Percentiles rank a stretch among this genome's conserved stretches.
Evolutionary conservation across 768 basidiomycete genomes (phyloP).

Genomic region (Lactifluus volemus): DNA sequence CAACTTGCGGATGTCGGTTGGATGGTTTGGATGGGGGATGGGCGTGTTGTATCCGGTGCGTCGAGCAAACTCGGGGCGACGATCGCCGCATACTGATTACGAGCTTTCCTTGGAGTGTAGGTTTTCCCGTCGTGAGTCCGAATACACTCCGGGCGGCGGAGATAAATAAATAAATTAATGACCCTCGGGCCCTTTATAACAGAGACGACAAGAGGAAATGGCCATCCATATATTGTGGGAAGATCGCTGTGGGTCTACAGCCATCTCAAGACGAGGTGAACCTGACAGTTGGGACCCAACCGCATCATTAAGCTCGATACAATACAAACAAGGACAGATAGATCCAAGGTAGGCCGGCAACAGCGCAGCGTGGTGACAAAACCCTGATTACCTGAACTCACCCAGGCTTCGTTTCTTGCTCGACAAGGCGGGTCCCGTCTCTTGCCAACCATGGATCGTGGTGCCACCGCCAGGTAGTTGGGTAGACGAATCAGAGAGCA

Average conservation of each 20-base stretch:
- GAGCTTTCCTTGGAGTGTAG: background rate
- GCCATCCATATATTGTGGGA: constrained; percentile 13
- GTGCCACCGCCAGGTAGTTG: constrained; percentile 30
- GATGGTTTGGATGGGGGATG: constrained; percentile 7
- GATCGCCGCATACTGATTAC: background rate
- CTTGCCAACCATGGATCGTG: constrained; percentile 29
- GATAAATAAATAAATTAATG: background rate
- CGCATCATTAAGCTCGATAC: constrained; percentile 2
- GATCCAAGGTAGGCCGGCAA: constrained; percentile 6
- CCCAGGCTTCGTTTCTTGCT: constrained; percentile 12
- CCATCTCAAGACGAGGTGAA: background rate
- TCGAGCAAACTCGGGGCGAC: background rate
- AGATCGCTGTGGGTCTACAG: background rate
- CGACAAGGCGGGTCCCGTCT: constrained; percentile 6
- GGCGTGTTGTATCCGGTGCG: constrained; percentile 1
- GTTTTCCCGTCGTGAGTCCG: constrained; percentile 12
- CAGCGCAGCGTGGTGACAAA: background rate
- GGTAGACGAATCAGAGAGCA: constrained; percentile 29
- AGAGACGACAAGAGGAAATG: constrained; percentile 14
- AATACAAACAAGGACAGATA: constrained; percentile 10
- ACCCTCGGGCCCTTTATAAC: background rate
- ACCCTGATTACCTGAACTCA: background rate
- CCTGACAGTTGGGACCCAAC: constrained; percentile 7
- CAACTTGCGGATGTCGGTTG: constrained; percentile 16
- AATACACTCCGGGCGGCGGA: background rate